Conservation (phyloP, 179 eudicot species). For the Drosera spatulata region DNA sequence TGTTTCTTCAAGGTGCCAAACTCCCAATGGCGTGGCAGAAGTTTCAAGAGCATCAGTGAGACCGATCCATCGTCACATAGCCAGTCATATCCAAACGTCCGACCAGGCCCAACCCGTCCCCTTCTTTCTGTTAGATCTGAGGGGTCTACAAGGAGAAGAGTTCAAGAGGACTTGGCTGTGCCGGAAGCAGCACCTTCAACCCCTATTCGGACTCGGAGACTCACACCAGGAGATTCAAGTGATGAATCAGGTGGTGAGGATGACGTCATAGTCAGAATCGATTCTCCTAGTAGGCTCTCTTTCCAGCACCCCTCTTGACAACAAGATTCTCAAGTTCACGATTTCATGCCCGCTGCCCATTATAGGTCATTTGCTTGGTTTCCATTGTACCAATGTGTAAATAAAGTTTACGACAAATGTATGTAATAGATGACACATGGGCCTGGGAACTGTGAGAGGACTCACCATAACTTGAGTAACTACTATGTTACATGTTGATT, state of each 20-base stretch:
- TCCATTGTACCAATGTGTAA: neutral
- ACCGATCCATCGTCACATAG: conserved; percentile 35
- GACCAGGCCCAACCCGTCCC: conserved; percentile 17
- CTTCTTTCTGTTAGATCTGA: conserved; percentile 60
- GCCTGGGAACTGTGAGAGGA: no score
- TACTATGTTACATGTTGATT: no score
- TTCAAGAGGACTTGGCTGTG: conserved; percentile 11
- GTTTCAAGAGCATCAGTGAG: conserved; percentile 13
- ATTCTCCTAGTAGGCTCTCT: conserved; percentile 71
- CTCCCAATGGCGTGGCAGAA: conserved; percentile 6
- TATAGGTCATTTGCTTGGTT: neutral
- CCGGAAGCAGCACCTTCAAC: conserved; percentile 8
- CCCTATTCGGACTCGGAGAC: conserved; percentile 15
- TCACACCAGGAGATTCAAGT: conserved; percentile 31
- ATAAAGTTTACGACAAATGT: neutral
- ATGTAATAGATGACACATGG: no score
- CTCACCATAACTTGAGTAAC: no score
- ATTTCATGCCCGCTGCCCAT: neutral
- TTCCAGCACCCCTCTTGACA: conserved; percentile 39
- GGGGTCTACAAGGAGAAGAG: conserved; percentile 43
- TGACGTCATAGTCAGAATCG: conserved; percentile 60
- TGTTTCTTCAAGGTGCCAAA: conserved; percentile 26
- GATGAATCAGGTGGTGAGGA: conserved; percentile 78
- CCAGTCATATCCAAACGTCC: conserved; percentile 46
- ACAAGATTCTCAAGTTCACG: neutral